Evolutionary conservation across 1,284 basidiomycete species (phyloP), one percentile per base, ranked within the genome.

Genomic region (Thecaphora thlaspeos): DNA sequence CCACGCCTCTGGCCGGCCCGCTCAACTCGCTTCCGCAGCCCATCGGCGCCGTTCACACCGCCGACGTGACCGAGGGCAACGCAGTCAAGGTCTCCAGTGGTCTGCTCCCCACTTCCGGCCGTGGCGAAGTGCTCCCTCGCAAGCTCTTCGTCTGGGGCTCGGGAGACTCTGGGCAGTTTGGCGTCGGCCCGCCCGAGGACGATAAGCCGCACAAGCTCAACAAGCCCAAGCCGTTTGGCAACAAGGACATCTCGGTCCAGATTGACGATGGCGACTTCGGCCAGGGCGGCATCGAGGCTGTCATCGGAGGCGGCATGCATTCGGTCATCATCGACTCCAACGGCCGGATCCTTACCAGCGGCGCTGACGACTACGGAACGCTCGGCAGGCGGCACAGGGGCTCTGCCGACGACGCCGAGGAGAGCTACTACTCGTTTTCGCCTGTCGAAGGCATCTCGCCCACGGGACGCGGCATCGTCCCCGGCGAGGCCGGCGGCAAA

Each of bases 281-380:
- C 10, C 38, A 45, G 8, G 66, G 64, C 32, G 75, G 75, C 19
- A 55, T 74, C 18, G 69, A 73, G 44, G 42, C 55, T 17, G 48
- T 75, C 30, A 69, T 68, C 10, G 75, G 70, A 17, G 75, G 75
- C 17, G 75, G 75, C 21, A 76, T 77, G 75, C 75, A 77, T 49
- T 67, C 75, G 17, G 55, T 77, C 34, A 52, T 71, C 34, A 67
- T 77, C 44, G 75, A 77, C 50, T 54, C 53, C 14, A 41, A 64
- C 15, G 75, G 75, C 19, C 57, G 63, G 40, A 62, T 77, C 26
- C 48, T 71, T 36, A 87, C 88, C 10, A 92, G 88, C 80, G 91
- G 91, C 42, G 87, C 90, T 61, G 95, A 96, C 77, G 92, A 96
- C 76, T 88, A 91, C 70, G 91, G 89, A 47, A 88, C 90, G 37